A percentile compares a stretch with the other conserved stretches of the same genome.
phyloP scores from a whole-genome alignment of 805 yeast species.

The Priceomyces castillae region DNA sequence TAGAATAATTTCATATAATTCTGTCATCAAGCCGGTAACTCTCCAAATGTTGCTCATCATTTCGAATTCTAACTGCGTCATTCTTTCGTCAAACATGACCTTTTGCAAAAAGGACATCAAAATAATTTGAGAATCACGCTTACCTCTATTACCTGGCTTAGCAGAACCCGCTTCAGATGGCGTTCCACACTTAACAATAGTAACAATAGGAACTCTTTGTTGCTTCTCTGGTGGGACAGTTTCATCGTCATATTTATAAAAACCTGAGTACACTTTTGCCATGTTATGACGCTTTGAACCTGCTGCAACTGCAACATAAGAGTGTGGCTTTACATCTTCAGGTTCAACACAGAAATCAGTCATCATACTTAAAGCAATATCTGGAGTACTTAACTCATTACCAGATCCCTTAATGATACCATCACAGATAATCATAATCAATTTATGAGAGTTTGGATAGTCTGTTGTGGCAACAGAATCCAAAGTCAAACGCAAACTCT shows the following conservation, averaged over 20 bases:
- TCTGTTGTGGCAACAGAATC: conserved; percentile 95
- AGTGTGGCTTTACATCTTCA: conserved; percentile 75
- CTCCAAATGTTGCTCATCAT: conserved; percentile 72
- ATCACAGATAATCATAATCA: conserved; percentile 84
- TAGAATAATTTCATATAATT: conserved; percentile 72
- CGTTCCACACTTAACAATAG: conserved; percentile 86
- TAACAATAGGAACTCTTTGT: conserved; percentile 76
- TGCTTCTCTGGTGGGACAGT: conserved; percentile 80
- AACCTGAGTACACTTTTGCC: conserved; percentile 96
- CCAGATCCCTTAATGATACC: conserved; percentile 95
- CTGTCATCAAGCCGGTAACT: conserved; percentile 82
- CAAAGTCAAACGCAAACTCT: conserved; percentile 79
- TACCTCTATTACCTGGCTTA: conserved; percentile 91
- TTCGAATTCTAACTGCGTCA: conserved; percentile 86
- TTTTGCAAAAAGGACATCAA: conserved; percentile 88
- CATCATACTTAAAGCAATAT: conserved; percentile 85
- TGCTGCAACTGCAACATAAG: conserved; percentile 93
- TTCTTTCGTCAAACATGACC: conserved; percentile 87
- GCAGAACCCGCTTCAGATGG: conserved; percentile 66
- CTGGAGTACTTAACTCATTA: conserved; percentile 84
- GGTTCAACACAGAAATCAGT: conserved; percentile 60
- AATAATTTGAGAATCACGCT: conserved; percentile 90
- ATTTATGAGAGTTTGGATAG: conserved; percentile 91
- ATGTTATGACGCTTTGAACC: conserved; percentile 94
- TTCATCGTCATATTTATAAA: conserved; percentile 75